Evolutionary conservation across 2,329 filamentous ascomycete genomes (phyloP).

Genomic region (Xylariaceae sp.): DNA sequence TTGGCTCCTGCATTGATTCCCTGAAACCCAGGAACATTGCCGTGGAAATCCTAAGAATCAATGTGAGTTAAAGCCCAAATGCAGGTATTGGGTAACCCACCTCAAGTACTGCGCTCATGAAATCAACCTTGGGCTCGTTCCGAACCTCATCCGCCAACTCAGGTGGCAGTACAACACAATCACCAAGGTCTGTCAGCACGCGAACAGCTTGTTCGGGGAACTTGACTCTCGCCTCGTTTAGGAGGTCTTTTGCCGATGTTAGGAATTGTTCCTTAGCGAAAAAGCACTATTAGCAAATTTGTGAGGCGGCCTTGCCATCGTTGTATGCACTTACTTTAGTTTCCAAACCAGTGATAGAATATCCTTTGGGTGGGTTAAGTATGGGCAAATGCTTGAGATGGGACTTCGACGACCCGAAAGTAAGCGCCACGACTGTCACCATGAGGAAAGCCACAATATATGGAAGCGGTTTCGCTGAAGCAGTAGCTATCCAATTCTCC

Average conservation of each 20-base stretch:
- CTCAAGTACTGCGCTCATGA: neutral
- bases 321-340: too few species aligned
- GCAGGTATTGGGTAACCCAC: neutral
- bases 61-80: neutral
- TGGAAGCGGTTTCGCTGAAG: too few species aligned
- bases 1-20: slow-evolving; percentile 4
- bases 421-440: too few species aligned
- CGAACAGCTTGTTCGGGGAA: slow-evolving; percentile 5
- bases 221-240: slow-evolving; percentile 1
- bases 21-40: slow-evolving; percentile 10
- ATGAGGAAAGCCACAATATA: too few species aligned
- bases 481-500: too few species aligned
- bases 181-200: slow-evolving; percentile 7
- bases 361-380: too few species aligned
- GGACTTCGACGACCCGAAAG: too few species aligned
- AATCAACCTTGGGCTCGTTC: slow-evolving; percentile 11
- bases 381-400: too few species aligned
- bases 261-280: neutral
- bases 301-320: too few species aligned
- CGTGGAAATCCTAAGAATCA: neutral
- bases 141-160: slow-evolving; percentile 19
- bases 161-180: slow-evolving; percentile 13
- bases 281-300: too few species aligned
- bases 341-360: too few species aligned
- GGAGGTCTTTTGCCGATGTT: neutral